Evolutionary conservation across 1,284 basidiomycete genomes (phyloP), one percentile per base, ranked within the genome.

Genomic region (Cutaneotrichosporon arboriforme): DNA sequence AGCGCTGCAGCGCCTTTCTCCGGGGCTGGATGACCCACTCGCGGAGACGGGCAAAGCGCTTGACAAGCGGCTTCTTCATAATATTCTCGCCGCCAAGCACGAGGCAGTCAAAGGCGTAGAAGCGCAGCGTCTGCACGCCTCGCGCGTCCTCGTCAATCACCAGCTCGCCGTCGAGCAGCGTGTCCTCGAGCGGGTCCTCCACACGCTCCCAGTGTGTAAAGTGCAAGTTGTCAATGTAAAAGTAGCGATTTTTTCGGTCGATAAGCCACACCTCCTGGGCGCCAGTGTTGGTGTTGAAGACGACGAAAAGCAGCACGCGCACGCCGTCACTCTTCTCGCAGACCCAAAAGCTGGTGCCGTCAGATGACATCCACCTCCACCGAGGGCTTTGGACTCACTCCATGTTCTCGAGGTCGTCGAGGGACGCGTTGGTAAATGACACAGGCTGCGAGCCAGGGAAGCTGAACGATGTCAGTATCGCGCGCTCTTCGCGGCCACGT

Each of bases 261-360:
- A 98, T 91, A 23, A 96, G 79, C 75, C 84, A 96, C 3, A 89
- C 84, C 44, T 81, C 81, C 74, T 97, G 93, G 17, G 60, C 61
- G 23, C 79, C 80, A 36, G 79, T 79, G 20, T 64, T 58, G 9
- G 79, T 74, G 20, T 80, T 77, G 49, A 79, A 74, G 38, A 86
- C 81, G 46, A 98, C 81, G 55, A 96, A 79, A 44, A 97, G 82
- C 40, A 98, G 79, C 31, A 98, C 90, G 39, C 96, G 84, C 49
- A 97, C 77, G 3, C 96, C 96, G 69, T 99, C 96, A n/a, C 92
- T 96, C 78, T 99, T 99, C 77, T 99, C 96, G 77, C 92, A 97
- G 26, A 99, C 94, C 94, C 94, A 99, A 72, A 88, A 98, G 72
- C 91, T 96, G 65, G n/a, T 35, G 34, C 7, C 7, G 35, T 46